Percentiles rank a stretch among this genome's conserved stretches.
Conservation (phyloP, 371 early-diverging fungal species). For the Mucor mucedo region DNA sequence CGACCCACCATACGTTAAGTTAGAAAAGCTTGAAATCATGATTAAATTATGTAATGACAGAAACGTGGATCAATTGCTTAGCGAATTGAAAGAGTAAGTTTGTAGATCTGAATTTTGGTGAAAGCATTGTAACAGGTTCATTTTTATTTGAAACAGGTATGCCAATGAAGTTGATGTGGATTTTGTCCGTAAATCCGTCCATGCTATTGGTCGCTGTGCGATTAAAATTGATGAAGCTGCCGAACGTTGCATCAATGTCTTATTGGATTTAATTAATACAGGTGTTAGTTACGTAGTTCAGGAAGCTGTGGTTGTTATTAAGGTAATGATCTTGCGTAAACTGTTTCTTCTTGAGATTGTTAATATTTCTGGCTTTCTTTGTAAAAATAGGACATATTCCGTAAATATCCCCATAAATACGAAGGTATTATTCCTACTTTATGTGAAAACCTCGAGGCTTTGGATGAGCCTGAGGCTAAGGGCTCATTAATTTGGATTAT, state of each 20-base stretch:
- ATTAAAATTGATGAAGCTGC: constrained; percentile 90
- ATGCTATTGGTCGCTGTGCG: constrained; percentile 92
- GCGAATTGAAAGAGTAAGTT: constrained; percentile 89
- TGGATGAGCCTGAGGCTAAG: constrained; percentile 95
- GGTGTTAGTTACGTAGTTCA: constrained; percentile 92
- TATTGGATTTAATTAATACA: constrained; percentile 90
- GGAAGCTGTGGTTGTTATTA: constrained; percentile 90
- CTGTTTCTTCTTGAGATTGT: background rate
- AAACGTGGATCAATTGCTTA: constrained; percentile 90
- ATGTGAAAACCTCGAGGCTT: constrained; percentile 86
- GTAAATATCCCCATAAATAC: constrained; percentile 90
- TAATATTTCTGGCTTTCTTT: too few species aligned
- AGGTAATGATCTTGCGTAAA: constrained; percentile 45
- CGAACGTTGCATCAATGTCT: constrained; percentile 84
- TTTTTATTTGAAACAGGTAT: constrained; percentile 58
- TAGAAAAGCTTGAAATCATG: constrained; percentile 95
- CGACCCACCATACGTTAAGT: constrained; percentile 97
- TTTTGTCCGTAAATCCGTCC: constrained; percentile 91
- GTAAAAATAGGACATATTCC: constrained; percentile 81
- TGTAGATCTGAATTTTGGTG: constrained; percentile 77
- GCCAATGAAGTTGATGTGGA: constrained; percentile 97
- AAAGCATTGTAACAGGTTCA: constrained; percentile 97
- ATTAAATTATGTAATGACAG: constrained; percentile 82
- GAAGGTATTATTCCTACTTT: constrained; percentile 86
- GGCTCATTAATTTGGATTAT: constrained; percentile 95